Conservation (phyloP, 2,329 filamentous ascomycete species). For the Fusarium miscanthi region DNA sequence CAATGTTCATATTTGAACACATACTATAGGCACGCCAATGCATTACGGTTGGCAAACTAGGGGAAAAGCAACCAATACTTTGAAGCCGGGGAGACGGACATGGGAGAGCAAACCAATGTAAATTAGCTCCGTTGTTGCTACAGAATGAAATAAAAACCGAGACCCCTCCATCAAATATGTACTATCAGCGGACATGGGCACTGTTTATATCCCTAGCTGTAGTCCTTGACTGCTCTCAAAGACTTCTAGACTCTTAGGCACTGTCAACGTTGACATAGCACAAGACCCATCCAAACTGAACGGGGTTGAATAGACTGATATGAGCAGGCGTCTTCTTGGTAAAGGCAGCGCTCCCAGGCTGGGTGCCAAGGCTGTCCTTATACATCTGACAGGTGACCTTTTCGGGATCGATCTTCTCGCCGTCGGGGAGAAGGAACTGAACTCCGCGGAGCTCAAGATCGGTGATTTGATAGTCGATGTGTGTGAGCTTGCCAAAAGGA, state of each 20-base stretch:
- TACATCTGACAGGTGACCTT: constrained; percentile 37
- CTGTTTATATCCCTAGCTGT: background rate
- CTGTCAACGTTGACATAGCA: background rate
- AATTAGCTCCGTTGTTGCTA: background rate
- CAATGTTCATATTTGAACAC: background rate
- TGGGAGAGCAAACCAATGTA: background rate
- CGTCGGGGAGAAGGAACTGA: background rate
- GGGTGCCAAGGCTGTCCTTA: constrained; percentile 30
- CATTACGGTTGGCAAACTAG: background rate
- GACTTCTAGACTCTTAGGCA: background rate
- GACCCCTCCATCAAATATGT: no score
- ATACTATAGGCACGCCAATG: no score
- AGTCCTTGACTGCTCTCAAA: no score
- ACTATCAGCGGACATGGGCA: no score
- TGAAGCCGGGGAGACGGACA: no score
- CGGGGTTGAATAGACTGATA: background rate
- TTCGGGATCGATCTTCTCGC: background rate
- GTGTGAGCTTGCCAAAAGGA: background rate
- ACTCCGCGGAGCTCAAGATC: background rate
- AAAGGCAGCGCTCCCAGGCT: constrained; percentile 29
- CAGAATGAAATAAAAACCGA: background rate
- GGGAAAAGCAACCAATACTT: background rate
- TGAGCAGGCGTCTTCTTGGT: constrained; percentile 2
- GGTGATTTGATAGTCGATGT: background rate
- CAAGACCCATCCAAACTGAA: background rate